These are phyloP conservation scores for Colletotrichum caudatum DNA, from an alignment of 2,329 filamentous ascomycete species.

Conservation along the genomic window DNA sequence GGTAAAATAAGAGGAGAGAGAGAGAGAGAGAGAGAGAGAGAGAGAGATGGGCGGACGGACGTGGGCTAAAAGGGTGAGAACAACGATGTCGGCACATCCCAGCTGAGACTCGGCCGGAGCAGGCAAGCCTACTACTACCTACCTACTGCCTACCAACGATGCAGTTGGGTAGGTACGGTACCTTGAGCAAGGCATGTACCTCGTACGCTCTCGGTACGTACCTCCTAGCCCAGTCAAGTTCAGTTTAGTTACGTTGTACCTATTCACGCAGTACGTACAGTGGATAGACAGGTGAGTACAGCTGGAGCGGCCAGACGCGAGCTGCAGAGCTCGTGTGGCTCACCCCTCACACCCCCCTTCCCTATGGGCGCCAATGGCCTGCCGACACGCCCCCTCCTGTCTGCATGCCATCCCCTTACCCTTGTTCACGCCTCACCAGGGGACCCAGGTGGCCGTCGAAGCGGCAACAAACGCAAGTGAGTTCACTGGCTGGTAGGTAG, in stretches of 20 bases:
- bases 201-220: neutral
- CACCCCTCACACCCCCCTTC: constrained; percentile 7
- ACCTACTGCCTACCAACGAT: no score
- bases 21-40: no score
- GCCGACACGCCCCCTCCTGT: constrained; percentile 37
- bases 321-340: constrained; percentile 14
- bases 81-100: constrained; percentile 15
- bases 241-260: no score
- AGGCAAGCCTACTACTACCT: constrained; percentile 16
- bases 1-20: neutral
- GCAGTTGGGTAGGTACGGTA: neutral
- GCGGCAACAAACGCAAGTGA: constrained; percentile 36
- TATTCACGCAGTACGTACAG: no score
- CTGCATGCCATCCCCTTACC: constrained; percentile 36
- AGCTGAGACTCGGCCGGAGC: constrained; percentile 12
- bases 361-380: constrained; percentile 25
- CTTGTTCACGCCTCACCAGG: constrained; percentile 33
- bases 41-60: neutral
- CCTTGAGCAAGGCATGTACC: no score
- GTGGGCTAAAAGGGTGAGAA: constrained; percentile 2
- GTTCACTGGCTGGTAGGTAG: constrained; percentile 31
- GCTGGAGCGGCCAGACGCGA: constrained; percentile 17
- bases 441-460: constrained; percentile 25
- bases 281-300: neutral
- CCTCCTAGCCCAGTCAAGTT: neutral